phyloP scores from a whole-genome alignment of 345 rosid species.

The Eucalyptus microcorys region DNA sequence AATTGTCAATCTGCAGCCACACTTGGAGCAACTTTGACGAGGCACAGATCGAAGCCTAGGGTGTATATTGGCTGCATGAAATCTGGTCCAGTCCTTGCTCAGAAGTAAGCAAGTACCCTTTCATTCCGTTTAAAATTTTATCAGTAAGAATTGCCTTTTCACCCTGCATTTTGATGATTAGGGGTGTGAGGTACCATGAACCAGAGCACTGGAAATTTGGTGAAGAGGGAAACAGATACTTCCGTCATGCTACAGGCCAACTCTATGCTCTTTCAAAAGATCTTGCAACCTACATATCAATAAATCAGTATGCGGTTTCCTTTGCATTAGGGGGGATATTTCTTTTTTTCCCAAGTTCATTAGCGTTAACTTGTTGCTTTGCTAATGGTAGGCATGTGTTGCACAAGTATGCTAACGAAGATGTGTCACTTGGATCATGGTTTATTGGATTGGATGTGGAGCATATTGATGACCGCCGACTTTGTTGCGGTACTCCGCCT shows the following conservation, averaged over 20 bases:
- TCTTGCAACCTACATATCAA: conserved; percentile 76
- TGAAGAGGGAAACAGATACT: conserved; percentile 89
- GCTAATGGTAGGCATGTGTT: conserved; percentile 52
- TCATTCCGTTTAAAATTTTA: background rate
- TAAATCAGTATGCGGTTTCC: conserved; percentile 58
- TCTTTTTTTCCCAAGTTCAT: background rate
- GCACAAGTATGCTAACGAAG: conserved; percentile 85
- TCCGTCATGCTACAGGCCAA: conserved; percentile 99
- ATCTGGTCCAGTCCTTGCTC: conserved; percentile 95
- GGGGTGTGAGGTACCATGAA: conserved; percentile 96
- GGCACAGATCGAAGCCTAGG: conserved; percentile 63
- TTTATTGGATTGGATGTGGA: conserved; percentile 92
- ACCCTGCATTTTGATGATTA: background rate
- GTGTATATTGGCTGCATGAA: conserved; percentile 97
- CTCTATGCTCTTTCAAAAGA: conserved; percentile 84
- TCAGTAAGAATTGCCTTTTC: background rate
- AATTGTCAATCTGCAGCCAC: conserved; percentile 50
- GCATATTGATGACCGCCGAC: conserved; percentile 92
- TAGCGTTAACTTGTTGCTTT: background rate
- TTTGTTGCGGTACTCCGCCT: conserved; percentile 92
- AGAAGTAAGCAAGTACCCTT: conserved; percentile 47
- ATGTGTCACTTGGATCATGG: conserved; percentile 96
- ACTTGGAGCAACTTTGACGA: conserved; percentile 70
- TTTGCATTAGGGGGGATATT: background rate
- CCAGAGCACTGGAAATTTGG: conserved; percentile 99